Conservation (phyloP, 2,329 filamentous ascomycete species). For the Penicillium sp. region DNA sequence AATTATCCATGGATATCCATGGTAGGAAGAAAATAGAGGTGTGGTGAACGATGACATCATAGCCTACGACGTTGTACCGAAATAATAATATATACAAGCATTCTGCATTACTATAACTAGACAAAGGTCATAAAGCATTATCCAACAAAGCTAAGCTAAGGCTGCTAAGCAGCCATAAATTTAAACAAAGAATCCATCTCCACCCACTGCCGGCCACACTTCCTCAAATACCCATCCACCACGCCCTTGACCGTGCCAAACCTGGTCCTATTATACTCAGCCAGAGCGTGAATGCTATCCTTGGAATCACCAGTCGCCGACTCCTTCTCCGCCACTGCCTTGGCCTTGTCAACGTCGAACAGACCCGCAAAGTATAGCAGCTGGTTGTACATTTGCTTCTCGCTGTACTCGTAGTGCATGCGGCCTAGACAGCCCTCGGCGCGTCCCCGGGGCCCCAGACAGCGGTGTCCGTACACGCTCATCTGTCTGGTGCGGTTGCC, state of each 20-base stretch:
- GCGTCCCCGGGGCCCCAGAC: slow-evolving; percentile 79
- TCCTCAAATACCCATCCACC: slow-evolving; percentile 79
- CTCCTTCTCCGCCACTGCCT: slow-evolving; percentile 49
- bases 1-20: too few relatives aligned
- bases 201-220: slow-evolving; percentile 88
- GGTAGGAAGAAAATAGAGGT: too few relatives aligned
- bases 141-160: neutral
- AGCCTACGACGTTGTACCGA: too few relatives aligned
- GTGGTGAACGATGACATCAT: too few relatives aligned
- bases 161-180: slow-evolving; percentile 23
- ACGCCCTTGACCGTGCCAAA: slow-evolving; percentile 73
- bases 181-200: slow-evolving; percentile 86
- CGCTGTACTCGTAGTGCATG: slow-evolving; percentile 83
- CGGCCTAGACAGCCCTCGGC: slow-evolving; percentile 78
- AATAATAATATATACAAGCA: too few relatives aligned
- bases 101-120: neutral
- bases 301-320: slow-evolving; percentile 51
- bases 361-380: slow-evolving; percentile 79
- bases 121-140: slow-evolving; percentile 1
- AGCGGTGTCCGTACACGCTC: slow-evolving; percentile 86
- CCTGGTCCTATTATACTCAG: slow-evolving; percentile 74
- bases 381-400: slow-evolving; percentile 93
- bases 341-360: slow-evolving; percentile 86
- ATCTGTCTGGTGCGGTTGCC: slow-evolving; percentile 85
- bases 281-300: slow-evolving; percentile 66